Evolutionary conservation across 2,329 filamentous ascomycete species (phyloP).

Genomic region (Cladosporium velox): DNA sequence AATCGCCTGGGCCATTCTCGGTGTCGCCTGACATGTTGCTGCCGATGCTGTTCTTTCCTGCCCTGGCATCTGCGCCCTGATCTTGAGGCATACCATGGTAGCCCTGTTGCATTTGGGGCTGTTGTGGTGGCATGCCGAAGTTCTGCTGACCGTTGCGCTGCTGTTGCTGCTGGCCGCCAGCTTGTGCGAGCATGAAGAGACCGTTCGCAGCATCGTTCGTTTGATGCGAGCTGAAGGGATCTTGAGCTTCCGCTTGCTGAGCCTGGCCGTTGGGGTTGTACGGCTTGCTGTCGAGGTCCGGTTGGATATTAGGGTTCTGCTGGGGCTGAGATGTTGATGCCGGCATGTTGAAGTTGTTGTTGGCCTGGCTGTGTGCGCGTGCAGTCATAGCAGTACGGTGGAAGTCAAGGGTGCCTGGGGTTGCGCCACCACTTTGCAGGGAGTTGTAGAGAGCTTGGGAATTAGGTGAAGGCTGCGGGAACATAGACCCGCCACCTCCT

Average conservation of each 20-base stretch:
- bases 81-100: slow-evolving; percentile 35
- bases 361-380: slow-evolving; percentile 57
- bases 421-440: slow-evolving; percentile 77
- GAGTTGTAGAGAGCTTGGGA: slow-evolving; percentile 80
- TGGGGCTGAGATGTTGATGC: slow-evolving; percentile 47
- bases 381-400: slow-evolving; percentile 88
- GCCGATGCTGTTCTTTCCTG: slow-evolving; percentile 52
- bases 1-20: slow-evolving; percentile 58
- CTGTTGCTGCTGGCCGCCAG: slow-evolving; percentile 54
- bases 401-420: slow-evolving; percentile 89
- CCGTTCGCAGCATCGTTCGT: slow-evolving; percentile 93
- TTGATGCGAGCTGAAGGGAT: slow-evolving; percentile 83
- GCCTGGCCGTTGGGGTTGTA: slow-evolving; percentile 57
- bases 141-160: slow-evolving; percentile 52
- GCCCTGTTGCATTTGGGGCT: slow-evolving; percentile 50
- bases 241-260: slow-evolving; percentile 47
- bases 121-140: slow-evolving; percentile 45
- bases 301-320: slow-evolving; percentile 43
- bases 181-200: slow-evolving; percentile 83
- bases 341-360: slow-evolving; percentile 39
- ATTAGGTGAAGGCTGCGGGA: slow-evolving; percentile 86
- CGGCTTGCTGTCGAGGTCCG: slow-evolving; percentile 45
- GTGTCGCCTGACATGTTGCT: slow-evolving; percentile 61
- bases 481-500: slow-evolving; percentile 95
- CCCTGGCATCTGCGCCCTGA: slow-evolving; percentile 35